These are phyloP conservation scores for Closterium sp. DNA, from an alignment of 139 green algal species.

Conservation along the genomic window DNA sequence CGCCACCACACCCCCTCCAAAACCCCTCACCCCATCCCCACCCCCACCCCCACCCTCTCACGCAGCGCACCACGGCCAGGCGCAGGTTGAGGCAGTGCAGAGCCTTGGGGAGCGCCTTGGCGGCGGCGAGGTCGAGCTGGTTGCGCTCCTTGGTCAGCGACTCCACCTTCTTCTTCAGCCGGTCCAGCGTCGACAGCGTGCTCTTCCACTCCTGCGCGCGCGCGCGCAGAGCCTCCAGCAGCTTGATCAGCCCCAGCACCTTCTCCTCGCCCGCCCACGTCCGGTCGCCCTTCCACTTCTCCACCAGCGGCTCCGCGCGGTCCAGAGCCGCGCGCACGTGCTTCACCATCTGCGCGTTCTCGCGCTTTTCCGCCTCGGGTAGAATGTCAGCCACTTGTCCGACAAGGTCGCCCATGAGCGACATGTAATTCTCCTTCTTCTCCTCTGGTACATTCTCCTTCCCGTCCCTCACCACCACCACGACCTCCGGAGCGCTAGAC, in stretches of 20 bases:
- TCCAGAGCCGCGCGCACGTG: not conserved
- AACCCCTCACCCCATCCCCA: no score
- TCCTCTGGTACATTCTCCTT: not conserved
- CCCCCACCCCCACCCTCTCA: no score
- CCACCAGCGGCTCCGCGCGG: not conserved
- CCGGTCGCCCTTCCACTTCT: not conserved
- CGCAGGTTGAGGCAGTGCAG: conserved; percentile 17
- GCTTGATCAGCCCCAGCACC: not conserved
- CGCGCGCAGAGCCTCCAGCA: not conserved
- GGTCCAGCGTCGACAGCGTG: not conserved
- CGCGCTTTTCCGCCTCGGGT: not conserved
- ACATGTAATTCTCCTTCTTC: not conserved
- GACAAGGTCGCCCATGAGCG: not conserved
- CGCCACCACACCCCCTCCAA: no score
- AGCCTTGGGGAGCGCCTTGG: conserved; percentile 5
- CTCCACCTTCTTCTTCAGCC: not conserved
- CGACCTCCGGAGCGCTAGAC: not conserved
- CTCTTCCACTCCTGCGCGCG: not conserved
- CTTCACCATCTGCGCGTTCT: not conserved
- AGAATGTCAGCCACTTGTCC: not conserved
- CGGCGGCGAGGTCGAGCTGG: not conserved
- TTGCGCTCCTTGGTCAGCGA: not conserved
- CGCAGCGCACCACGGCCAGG: not conserved
- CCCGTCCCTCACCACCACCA: not conserved
- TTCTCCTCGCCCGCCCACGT: not conserved